A percentile compares a stretch with the other conserved stretches of the same genome.
These are phyloP conservation scores for Canariomyces notabilis DNA, from an alignment of 2,329 filamentous ascomycete genomes.

Conservation along the genomic window DNA sequence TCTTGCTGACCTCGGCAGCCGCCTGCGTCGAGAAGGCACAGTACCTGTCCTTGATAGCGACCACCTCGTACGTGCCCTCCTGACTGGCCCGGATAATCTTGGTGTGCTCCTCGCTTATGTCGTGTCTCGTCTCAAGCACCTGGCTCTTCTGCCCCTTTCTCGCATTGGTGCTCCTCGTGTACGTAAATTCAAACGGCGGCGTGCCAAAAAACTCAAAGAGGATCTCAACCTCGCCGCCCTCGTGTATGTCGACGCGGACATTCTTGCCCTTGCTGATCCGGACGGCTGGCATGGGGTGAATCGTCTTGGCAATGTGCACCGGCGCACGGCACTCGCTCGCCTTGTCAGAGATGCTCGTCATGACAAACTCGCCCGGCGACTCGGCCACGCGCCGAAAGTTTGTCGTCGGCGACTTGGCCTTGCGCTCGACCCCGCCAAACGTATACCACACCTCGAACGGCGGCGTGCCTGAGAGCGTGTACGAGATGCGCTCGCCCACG, in stretches of 20 bases:
- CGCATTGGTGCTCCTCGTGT: conserved; percentile 86
- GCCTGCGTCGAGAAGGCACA: conserved; percentile 79
- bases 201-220: conserved; percentile 93
- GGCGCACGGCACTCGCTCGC: conserved; percentile 81
- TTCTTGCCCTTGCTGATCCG: conserved; percentile 80
- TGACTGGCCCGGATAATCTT: conserved; percentile 82
- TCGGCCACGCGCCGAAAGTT: conserved; percentile 93
- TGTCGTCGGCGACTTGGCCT: conserved; percentile 72
- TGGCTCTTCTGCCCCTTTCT: conserved; percentile 67
- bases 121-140: conserved; percentile 86
- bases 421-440: conserved; percentile 73
- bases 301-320: conserved; percentile 72
- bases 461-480: conserved; percentile 81
- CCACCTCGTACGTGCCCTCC: conserved; percentile 96
- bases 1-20: conserved; percentile 5
- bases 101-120: conserved; percentile 73
- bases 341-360: conserved; percentile 81
- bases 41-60: conserved; percentile 88
- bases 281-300: conserved; percentile 89
- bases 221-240: conserved; percentile 90
- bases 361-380: conserved; percentile 79
- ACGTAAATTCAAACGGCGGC: conserved; percentile 96
- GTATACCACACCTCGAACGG: conserved; percentile 92
- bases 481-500: conserved; percentile 89
- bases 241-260: conserved; percentile 85